A percentile compares a stretch with the other conserved stretches of the same genome.
These are phyloP conservation scores for Macaranga tanarius DNA, from an alignment of 441 rosid genomes.

Conservation along the genomic window DNA sequence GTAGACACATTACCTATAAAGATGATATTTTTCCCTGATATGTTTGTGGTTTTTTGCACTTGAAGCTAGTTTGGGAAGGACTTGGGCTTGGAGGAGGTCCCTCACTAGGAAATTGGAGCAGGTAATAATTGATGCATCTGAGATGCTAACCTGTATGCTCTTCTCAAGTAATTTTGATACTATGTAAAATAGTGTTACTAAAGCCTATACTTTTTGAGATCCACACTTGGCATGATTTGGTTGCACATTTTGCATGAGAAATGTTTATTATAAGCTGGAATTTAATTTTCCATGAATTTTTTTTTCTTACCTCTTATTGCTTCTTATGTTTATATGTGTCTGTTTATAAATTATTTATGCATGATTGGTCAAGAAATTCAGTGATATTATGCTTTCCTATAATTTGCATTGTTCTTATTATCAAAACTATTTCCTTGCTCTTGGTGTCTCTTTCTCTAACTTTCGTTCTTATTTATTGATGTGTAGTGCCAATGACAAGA, in stretches of 20 bases:
- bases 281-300: not conserved
- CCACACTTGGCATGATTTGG: not conserved
- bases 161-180: not conserved
- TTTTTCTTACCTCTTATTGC: not conserved
- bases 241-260: constrained; percentile 7
- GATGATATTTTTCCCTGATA: constrained; percentile 7
- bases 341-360: not conserved
- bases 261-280: not conserved
- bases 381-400: not conserved
- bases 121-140: constrained; percentile 40
- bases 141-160: constrained; percentile 7
- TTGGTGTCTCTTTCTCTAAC: not conserved
- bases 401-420: not conserved
- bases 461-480: constrained; percentile 8
- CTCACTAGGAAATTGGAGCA: constrained; percentile 74
- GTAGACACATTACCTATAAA: not conserved
- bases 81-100: constrained; percentile 79
- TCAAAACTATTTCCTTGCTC: not conserved
- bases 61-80: constrained; percentile 87
- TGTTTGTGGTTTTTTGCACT: constrained; percentile 19
- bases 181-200: not conserved
- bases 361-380: not conserved
- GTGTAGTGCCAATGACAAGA: constrained; percentile 50
- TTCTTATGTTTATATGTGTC: not conserved
- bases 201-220: not conserved